Conservation (phyloP, 129 eudicot species). For the Tagetes patula region DNA sequence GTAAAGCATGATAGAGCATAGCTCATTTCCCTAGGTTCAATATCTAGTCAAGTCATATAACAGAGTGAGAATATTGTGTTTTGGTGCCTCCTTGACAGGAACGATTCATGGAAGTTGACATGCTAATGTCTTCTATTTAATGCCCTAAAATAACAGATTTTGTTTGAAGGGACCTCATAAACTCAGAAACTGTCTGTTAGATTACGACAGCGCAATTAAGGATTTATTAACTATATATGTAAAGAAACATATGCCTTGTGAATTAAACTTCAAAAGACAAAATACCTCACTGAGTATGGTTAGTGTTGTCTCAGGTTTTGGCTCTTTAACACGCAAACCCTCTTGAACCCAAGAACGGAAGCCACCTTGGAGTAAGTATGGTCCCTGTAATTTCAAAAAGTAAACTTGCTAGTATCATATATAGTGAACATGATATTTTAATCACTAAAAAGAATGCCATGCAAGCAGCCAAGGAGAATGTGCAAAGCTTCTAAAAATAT, state of each 20-base stretch:
- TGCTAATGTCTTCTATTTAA: neutral
- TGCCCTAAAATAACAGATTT: neutral
- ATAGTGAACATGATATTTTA: slow-evolving; percentile 4
- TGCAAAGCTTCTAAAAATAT: slow-evolving; percentile 13
- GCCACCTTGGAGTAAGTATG: slow-evolving; percentile 88
- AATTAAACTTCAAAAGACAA: slow-evolving; percentile 1
- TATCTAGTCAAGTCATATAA: slow-evolving; percentile 1
- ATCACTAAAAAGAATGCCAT: slow-evolving; percentile 20
- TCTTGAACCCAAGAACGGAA: slow-evolving; percentile 78
- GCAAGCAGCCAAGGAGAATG: neutral
- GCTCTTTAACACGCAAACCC: slow-evolving; percentile 85
- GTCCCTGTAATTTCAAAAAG: slow-evolving; percentile 46
- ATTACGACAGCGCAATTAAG: neutral
- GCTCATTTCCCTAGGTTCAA: slow-evolving; percentile 1
- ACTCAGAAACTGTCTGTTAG: neutral
- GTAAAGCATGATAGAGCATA: slow-evolving; percentile 13
- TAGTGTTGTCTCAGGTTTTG: slow-evolving; percentile 81
- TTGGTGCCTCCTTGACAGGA: neutral
- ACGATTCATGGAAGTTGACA: neutral
- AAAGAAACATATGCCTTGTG: slow-evolving; percentile 8
- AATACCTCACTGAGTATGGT: slow-evolving; percentile 88
- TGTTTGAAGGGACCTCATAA: slow-evolving; percentile 2
- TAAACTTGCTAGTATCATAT: slow-evolving; percentile 9
- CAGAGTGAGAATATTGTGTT: slow-evolving; percentile 1
- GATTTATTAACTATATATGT: neutral